Evolutionary conservation across 257 asterid genomes (phyloP).

Genomic region (Fraxinus anomala): DNA sequence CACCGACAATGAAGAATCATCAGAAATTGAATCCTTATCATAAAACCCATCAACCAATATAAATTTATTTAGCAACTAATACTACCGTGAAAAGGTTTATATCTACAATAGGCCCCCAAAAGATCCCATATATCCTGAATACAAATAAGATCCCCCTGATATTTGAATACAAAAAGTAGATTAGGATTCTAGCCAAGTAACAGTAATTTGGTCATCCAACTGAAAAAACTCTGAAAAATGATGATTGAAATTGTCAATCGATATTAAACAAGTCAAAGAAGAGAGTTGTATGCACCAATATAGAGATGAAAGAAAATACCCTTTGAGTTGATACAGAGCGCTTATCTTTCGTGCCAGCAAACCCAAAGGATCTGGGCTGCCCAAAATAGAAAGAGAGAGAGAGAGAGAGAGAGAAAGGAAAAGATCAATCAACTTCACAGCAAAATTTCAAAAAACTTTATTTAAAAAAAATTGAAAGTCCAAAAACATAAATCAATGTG

Average conservation of each 20-base stretch:
- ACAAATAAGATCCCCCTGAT: not conserved
- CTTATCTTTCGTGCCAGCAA: conserved; percentile 97
- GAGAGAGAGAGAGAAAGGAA: not conserved
- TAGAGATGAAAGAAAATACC: conserved; percentile 46
- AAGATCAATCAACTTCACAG: conserved; percentile 27
- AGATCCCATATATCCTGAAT: not conserved
- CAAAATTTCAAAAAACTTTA: conserved; percentile 9
- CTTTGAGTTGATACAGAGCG: conserved; percentile 88
- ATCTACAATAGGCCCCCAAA: not conserved
- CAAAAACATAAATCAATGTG: not conserved
- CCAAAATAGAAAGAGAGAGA: conserved; percentile 21
- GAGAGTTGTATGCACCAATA: conserved; percentile 7
- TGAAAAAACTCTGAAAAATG: not conserved
- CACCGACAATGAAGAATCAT: not conserved
- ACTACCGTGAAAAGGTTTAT: not conserved
- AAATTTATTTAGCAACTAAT: not conserved
- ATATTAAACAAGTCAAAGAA: not conserved
- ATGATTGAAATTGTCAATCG: not conserved
- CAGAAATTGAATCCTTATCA: not conserved
- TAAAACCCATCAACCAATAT: not conserved
- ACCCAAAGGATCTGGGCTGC: conserved; percentile 93
- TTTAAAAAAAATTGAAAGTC: conserved; percentile 12
- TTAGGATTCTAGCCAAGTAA: not conserved
- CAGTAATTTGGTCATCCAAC: not conserved
- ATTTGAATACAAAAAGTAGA: not conserved